A percentile compares a stretch with the other conserved stretches of the same genome.
Evolutionary conservation across 257 asterid species (phyloP).

Genomic region (Haberlea rhodopensis): DNA sequence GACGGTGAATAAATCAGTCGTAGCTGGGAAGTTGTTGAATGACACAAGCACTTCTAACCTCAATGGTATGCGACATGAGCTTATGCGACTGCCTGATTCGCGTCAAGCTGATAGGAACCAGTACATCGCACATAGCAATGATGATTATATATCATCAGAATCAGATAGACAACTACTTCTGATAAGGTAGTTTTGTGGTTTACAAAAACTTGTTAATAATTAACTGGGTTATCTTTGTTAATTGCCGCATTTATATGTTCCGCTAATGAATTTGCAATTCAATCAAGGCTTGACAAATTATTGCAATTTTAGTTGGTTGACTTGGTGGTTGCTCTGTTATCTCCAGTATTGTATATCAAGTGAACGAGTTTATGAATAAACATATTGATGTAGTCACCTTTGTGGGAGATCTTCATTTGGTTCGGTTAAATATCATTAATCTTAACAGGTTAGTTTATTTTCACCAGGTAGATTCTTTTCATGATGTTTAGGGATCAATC

Average conservation of each 20-base stretch:
- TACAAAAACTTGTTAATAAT: conserved; percentile 8
- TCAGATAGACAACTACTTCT: conserved; percentile 88
- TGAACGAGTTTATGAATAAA: no score
- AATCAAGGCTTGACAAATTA: no score
- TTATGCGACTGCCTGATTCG: conserved; percentile 75
- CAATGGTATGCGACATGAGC: conserved; percentile 81
- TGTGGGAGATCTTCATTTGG: no score
- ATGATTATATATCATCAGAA: conserved; percentile 84
- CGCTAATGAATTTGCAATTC: no score
- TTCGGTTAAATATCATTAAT: no score
- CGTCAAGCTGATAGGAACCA: conserved; percentile 54
- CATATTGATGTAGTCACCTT: no score
- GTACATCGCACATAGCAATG: conserved; percentile 51
- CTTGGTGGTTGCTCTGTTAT: no score
- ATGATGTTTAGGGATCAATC: not conserved
- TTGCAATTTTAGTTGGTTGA: no score
- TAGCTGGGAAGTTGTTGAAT: conserved; percentile 49
- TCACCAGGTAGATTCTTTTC: not conserved
- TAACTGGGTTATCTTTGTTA: not conserved
- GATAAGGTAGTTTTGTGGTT: conserved; percentile 52
- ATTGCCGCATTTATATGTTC: not conserved
- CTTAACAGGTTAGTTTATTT: not conserved
- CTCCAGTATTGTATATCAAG: no score
- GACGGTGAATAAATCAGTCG: conserved; percentile 67
- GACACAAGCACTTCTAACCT: conserved; percentile 69